These are phyloP conservation scores for Pythium biforme DNA, from an alignment of 352 stramenopile genomes.

Conservation along the genomic window DNA sequence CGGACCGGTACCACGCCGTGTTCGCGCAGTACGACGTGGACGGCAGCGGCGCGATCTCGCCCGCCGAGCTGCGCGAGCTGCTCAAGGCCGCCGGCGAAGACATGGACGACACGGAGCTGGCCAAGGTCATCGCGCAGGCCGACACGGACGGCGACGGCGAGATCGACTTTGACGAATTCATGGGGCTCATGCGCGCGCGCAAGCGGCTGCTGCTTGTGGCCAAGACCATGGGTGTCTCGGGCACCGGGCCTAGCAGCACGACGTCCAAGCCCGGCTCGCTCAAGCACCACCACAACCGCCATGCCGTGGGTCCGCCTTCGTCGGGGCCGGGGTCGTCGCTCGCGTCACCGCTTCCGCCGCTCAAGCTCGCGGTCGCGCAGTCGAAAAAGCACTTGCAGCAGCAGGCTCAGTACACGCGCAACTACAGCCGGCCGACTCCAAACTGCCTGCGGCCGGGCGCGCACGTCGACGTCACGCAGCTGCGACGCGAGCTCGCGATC, in stretches of 20 bases:
- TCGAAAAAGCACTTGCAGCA: constrained; percentile 50
- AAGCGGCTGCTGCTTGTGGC: constrained; percentile 72
- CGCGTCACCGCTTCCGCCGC: constrained; percentile 44
- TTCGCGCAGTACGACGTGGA: constrained; percentile 82
- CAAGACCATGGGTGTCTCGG: constrained; percentile 57
- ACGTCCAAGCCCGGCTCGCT: no score
- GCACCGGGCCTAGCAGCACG: constrained; percentile 26
- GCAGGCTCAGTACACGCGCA: constrained; percentile 39
- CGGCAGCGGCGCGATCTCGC: constrained; percentile 73
- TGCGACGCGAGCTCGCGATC: constrained; percentile 74
- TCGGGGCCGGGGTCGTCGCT: not conserved
- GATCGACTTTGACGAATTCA: constrained; percentile 80
- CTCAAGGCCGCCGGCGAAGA: constrained; percentile 61
- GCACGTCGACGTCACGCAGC: constrained; percentile 46
- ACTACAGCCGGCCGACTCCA: constrained; percentile 53
- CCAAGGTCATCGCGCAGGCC: constrained; percentile 56
- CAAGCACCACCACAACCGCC: no score
- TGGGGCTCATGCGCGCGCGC: constrained; percentile 73
- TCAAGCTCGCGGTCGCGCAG: constrained; percentile 50
- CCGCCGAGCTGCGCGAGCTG: constrained; percentile 57
- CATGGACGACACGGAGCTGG: constrained; percentile 77
- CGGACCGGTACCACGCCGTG: constrained; percentile 46
- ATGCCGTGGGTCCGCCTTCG: no score
- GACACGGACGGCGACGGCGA: constrained; percentile 71
- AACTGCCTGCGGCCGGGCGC: constrained; percentile 53